Conservation (phyloP, 371 early-diverging fungal species). For the Saksenaea vasiformis region DNA sequence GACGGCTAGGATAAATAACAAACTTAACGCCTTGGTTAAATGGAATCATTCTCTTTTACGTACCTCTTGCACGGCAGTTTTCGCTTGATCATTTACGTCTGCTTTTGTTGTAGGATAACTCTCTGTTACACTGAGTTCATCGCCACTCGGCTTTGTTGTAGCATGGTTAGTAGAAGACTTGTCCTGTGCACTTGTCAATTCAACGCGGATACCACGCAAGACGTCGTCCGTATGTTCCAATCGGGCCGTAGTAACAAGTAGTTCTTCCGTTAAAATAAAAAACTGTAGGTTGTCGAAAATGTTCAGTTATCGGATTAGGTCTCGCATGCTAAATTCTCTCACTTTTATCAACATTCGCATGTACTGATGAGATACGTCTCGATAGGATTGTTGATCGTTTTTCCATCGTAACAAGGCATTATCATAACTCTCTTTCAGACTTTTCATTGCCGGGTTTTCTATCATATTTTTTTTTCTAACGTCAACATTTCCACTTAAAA, state of each 20-base stretch:
- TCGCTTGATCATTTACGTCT: neutral
- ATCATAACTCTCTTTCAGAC: conserved; percentile 10
- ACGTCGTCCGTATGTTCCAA: conserved; percentile 7
- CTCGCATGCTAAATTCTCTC: neutral
- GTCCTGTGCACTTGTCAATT: conserved; percentile 18
- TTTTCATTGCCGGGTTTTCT: neutral
- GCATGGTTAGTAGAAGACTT: neutral
- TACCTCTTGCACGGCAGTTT: neutral
- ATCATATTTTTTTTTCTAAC: too few relatives aligned
- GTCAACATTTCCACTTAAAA: neutral
- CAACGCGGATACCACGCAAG: conserved; percentile 11
- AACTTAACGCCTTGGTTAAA: neutral
- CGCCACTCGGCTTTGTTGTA: neutral
- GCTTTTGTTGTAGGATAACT: neutral
- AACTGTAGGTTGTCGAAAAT: conserved; percentile 6
- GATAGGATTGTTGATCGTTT: conserved; percentile 4
- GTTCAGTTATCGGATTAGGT: neutral
- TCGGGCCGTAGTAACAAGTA: conserved; percentile 1
- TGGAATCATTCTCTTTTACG: neutral
- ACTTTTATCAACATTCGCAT: conserved; percentile 11
- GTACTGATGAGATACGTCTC: neutral
- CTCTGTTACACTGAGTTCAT: neutral
- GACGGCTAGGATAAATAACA: neutral
- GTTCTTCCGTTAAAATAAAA: conserved; percentile 16
- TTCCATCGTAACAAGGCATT: conserved; percentile 13